These are phyloP conservation scores for Saccharomyces hybrid DNA, from an alignment of 1,139 yeast species.

Conservation along the genomic window DNA sequence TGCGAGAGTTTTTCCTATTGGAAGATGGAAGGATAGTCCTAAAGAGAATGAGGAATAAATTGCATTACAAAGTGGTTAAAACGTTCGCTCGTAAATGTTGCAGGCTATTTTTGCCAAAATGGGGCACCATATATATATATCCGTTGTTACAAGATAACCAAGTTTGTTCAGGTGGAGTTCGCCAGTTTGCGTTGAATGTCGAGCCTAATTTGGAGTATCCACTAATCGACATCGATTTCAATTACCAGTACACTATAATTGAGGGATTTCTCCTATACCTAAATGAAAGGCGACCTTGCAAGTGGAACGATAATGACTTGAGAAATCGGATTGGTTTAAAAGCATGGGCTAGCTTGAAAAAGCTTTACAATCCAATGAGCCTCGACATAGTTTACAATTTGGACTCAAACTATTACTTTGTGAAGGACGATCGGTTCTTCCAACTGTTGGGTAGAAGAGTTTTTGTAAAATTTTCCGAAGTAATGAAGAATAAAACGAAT, in stretches of 20 bases:
- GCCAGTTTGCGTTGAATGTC: neutral
- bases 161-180: neutral
- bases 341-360: neutral
- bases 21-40: neutral
- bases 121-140: neutral
- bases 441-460: neutral
- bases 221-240: neutral
- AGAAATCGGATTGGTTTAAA: neutral
- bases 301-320: neutral
- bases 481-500: neutral
- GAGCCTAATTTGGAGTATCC: neutral
- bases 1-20: neutral
- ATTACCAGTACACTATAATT: neutral
- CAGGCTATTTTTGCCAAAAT: neutral
- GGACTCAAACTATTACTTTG: neutral
- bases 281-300: neutral
- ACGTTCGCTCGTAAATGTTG: neutral
- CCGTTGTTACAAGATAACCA: neutral
- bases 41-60: neutral
- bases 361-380: neutral
- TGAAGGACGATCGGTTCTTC: neutral
- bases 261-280: neutral
- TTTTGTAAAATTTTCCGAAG: neutral
- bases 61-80: neutral
- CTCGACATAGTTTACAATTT: neutral